phyloP scores from a whole-genome alignment of 768 basidiomycete species.

The Trametes coccinea region DNA sequence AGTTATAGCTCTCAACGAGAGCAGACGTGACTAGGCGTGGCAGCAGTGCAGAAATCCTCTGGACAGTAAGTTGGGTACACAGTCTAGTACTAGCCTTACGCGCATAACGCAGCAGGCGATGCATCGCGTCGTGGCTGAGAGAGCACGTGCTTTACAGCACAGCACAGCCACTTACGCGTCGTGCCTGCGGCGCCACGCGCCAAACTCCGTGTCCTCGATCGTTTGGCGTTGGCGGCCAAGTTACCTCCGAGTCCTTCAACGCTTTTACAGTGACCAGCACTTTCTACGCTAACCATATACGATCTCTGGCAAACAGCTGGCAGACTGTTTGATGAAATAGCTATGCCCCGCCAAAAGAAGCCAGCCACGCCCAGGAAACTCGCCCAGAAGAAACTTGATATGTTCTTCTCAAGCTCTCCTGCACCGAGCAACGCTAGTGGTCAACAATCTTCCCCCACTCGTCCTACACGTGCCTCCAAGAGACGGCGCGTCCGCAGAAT shows the following conservation, averaged over 20 bases:
- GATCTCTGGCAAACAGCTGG: too few species aligned
- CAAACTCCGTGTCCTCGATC: neutral
- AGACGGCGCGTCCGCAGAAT: neutral
- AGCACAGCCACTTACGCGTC: conserved; percentile 20
- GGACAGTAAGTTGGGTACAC: too few species aligned
- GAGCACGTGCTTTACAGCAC: neutral
- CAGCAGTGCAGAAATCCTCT: too few species aligned
- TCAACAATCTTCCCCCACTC: conserved; percentile 1
- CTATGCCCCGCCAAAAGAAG: conserved; percentile 27
- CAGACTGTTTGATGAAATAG: too few species aligned
- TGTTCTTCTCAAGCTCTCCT: conserved; percentile 34
- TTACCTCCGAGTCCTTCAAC: too few species aligned
- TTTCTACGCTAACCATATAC: too few species aligned
- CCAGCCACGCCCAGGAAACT: conserved; percentile 30
- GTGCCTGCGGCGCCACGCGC: neutral
- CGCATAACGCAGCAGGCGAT: neutral
- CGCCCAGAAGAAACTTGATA: conserved; percentile 48
- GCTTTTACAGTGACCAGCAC: neutral
- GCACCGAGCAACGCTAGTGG: conserved; percentile 14
- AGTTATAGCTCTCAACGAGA: too few species aligned
- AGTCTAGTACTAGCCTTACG: too few species aligned
- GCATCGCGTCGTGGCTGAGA: neutral
- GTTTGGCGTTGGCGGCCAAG: neutral
- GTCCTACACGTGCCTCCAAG: neutral
- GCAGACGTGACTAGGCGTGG: too few species aligned